phyloP scores from a whole-genome alignment of 495 filamentous ascomycete genomes.

The Penicillium cinerascens region DNA sequence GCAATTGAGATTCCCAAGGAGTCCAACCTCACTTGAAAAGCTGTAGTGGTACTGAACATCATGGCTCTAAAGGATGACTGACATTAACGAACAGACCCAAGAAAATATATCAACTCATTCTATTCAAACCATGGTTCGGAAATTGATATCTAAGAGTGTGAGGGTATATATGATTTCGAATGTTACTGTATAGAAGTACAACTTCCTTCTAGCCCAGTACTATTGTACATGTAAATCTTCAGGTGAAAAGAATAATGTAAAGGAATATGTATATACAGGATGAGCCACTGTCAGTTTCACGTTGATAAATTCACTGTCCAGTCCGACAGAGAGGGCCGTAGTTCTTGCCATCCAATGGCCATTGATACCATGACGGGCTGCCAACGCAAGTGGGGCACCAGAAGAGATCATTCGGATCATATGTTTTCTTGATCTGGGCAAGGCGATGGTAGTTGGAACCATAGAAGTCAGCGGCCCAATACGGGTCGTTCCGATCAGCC shows the following conservation, averaged over 20 bases:
- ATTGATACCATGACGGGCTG: constrained; percentile 8
- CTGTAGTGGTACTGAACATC: no score
- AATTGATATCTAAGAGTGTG: no score
- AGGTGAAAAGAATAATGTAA: not conserved
- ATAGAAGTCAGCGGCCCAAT: constrained; percentile 50
- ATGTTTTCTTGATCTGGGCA: constrained; percentile 40
- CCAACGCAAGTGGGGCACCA: constrained; percentile 17
- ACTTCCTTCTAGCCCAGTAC: not conserved
- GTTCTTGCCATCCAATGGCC: not conserved
- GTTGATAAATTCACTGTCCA: not conserved
- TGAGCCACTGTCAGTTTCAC: not conserved
- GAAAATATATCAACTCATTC: no score
- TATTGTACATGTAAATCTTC: not conserved
- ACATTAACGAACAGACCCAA: no score
- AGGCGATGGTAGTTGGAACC: constrained; percentile 48
- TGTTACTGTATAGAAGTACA: not conserved
- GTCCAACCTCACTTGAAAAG: no score
- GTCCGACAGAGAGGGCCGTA: constrained; percentile 10
- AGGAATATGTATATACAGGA: not conserved
- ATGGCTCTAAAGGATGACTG: no score
- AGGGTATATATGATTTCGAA: no score
- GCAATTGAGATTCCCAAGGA: no score
- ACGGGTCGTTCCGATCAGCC: constrained; percentile 45
- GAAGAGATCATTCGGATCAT: constrained; percentile 13
- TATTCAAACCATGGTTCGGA: no score